These are phyloP conservation scores for Lecanicillium sp. DNA, from an alignment of 2,329 filamentous ascomycete genomes.

Conservation along the genomic window DNA sequence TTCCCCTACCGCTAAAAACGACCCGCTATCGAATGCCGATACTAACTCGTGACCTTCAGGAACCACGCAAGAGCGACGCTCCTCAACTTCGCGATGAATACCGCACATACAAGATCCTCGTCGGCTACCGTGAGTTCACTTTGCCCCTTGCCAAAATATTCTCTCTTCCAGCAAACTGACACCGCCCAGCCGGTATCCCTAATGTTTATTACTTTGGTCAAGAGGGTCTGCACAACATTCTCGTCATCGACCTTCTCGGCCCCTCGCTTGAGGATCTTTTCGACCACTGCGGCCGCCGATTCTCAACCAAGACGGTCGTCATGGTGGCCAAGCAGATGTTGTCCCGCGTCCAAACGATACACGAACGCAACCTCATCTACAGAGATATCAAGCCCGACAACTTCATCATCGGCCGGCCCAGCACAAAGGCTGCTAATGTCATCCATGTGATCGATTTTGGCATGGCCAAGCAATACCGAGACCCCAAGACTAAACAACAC, in stretches of 20 bases:
- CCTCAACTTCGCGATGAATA: slow-evolving; percentile 97
- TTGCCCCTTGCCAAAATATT: no score
- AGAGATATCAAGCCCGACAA: slow-evolving; percentile 99
- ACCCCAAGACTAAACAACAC: slow-evolving; percentile 98
- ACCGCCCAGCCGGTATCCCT: slow-evolving; percentile 74
- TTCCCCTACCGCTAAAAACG: background rate
- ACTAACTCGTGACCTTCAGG: slow-evolving; percentile 42
- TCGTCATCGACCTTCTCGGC: slow-evolving; percentile 93
- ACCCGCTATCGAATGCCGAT: background rate
- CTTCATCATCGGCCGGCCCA: slow-evolving; percentile 89
- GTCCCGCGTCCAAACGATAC: slow-evolving; percentile 84
- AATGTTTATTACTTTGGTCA: slow-evolving; percentile 99
- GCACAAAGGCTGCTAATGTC: slow-evolving; percentile 90
- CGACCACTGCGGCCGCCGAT: slow-evolving; percentile 91
- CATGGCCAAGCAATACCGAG: slow-evolving; percentile 98
- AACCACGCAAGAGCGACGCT: slow-evolving; percentile 97
- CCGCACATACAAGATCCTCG: slow-evolving; percentile 97
- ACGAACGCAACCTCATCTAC: slow-evolving; percentile 99
- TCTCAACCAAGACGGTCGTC: slow-evolving; percentile 94
- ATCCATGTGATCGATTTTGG: slow-evolving; percentile 99
- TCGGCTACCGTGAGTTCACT: slow-evolving; percentile 89
- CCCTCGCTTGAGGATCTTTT: slow-evolving; percentile 95
- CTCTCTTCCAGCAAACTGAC: no score
- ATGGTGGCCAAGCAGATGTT: slow-evolving; percentile 99
- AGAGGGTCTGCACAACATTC: slow-evolving; percentile 96